A percentile compares a stretch with the other conserved stretches of the same genome.
These are phyloP conservation scores for Colletotrichum incanum DNA, from an alignment of 2,329 filamentous ascomycete species.

Conservation along the genomic window DNA sequence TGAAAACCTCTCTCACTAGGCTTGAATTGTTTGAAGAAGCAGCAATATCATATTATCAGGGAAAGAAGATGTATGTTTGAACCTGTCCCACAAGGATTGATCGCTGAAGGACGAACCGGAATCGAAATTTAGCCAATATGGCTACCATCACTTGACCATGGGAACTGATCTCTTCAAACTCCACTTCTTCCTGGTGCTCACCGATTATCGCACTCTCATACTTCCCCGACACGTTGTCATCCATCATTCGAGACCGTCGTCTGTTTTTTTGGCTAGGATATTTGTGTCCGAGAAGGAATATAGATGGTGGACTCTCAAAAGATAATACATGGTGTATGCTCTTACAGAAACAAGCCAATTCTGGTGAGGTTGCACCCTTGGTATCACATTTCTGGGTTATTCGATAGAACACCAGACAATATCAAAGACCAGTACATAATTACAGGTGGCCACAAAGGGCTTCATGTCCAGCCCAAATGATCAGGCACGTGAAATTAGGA, in stretches of 20 bases:
- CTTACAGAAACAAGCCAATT: neutral
- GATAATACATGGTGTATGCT: neutral
- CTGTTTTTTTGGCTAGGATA: neutral
- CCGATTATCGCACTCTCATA: neutral
- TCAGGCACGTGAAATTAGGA: no score
- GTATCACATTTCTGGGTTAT: no score
- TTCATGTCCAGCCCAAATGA: no score
- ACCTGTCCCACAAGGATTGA: neutral
- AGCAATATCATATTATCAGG: neutral
- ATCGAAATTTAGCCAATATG: neutral
- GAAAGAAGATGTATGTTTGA: neutral
- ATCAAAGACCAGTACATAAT: no score
- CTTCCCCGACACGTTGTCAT: neutral
- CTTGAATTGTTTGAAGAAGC: neutral
- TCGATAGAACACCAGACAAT: no score
- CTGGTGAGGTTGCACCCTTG: no score
- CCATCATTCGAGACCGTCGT: neutral
- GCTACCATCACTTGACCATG: neutral
- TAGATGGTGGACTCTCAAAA: no score
- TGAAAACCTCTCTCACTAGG: neutral
- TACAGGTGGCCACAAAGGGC: no score
- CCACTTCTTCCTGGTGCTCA: neutral
- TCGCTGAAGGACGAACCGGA: no score
- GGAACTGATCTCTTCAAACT: neutral
- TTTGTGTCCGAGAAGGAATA: neutral